Base-by-base conservation (phyloP, 2,329 filamentous ascomycete genomes). In the Cladosporium sp. region DNA sequence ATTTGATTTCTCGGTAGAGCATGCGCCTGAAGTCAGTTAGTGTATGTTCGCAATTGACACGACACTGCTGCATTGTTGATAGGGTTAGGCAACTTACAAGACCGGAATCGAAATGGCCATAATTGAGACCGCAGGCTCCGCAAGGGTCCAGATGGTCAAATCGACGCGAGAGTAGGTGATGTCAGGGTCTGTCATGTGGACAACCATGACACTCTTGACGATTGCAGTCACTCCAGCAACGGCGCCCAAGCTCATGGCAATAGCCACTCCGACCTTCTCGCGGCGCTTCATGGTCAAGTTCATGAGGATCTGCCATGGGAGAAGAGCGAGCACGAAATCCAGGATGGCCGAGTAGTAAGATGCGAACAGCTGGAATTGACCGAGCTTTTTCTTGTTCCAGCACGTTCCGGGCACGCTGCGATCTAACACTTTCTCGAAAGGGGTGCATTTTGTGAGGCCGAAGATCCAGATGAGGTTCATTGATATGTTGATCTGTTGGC, bases 381-480 rank as follows among this genome's bases (percentile, higher is more conserved):
- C 28, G 12, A 55, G 52, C 22, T 47, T 45, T 3, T 20, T 19
- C 19, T 19, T 36, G 17, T 55, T 40, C 52, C 52, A 55, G 52
- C 52, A 55, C 6, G 40, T 55, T n/a, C 52, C 52, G 25, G 52
- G 52, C 12, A 47, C 40, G 2, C 42, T 55, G 15, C 24, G 35
- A 3, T 47, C 42, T 15, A 25, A 47, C 2, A 55, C 40, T 24
- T 20, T 45, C 40, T 35, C 52, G 39, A 55, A 37, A 9, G 52
- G 52, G 4, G 52, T 55, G n/a, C 52, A 55, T 39, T 55, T 55
- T 4, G 52, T 40, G 6, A 55, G 39, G 20, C 52, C 52, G 25
- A 55, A 55, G 52, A 55, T 55, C 52, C 52, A 55, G 10, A 55
- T 32, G 4, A 55, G 34, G 52, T 55, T 55, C 52, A 55, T 45